Percentiles rank a stretch among this genome's conserved stretches.
Conservation (phyloP, 2,329 filamentous ascomycete species). For the Sporothrix euskadiensis region DNA sequence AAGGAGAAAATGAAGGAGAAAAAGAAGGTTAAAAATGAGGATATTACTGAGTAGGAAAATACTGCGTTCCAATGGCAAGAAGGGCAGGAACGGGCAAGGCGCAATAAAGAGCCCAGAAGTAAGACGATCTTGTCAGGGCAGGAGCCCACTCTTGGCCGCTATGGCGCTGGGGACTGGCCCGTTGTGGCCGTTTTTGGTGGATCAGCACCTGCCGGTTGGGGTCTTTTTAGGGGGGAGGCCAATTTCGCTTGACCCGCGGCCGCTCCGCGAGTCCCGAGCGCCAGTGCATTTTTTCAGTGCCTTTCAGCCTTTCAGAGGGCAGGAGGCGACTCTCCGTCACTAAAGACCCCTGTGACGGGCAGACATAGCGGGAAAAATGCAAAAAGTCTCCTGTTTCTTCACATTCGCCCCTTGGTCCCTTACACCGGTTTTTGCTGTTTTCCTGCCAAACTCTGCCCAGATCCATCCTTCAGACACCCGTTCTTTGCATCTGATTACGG, state of each 20-base stretch:
- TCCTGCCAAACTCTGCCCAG: neutral
- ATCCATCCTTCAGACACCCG: neutral
- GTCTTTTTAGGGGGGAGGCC: neutral
- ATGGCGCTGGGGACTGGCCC: neutral
- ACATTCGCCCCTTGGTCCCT: neutral
- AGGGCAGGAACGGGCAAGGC: neutral
- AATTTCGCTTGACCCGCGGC: conserved; percentile 26
- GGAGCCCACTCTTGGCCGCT: neutral
- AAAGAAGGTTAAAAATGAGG: conserved; percentile 9
- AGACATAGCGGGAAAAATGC: neutral
- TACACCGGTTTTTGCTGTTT: neutral
- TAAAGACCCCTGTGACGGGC: neutral
- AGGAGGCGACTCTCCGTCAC: neutral
- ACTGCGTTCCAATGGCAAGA: neutral
- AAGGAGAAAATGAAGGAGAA: neutral
- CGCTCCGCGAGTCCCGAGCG: conserved; percentile 18
- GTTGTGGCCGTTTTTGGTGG: conserved; percentile 19
- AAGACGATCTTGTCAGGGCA: conserved; percentile 7
- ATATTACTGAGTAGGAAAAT: neutral
- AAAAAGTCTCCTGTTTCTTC: conserved; percentile 23
- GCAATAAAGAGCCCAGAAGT: neutral
- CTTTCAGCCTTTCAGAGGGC: neutral
- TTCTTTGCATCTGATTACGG: conserved; percentile 12
- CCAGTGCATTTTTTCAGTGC: neutral
- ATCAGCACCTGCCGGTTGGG: neutral